Conservation (phyloP, 2,329 filamentous ascomycete genomes). For the Coniochaeta pulveracea region DNA sequence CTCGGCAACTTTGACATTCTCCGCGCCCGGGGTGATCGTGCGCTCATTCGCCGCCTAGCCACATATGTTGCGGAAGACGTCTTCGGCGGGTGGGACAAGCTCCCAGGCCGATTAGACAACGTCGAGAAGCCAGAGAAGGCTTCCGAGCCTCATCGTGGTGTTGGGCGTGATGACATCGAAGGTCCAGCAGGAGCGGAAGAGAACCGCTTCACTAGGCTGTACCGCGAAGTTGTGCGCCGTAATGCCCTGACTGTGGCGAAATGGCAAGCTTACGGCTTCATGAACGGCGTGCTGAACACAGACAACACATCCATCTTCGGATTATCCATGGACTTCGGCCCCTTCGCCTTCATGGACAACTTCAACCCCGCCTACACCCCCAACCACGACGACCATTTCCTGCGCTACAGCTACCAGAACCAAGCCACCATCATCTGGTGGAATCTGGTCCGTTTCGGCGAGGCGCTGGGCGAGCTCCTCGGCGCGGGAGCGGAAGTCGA, state of each 20-base stretch:
- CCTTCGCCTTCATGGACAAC: slow-evolving; percentile 95
- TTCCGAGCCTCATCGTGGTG: slow-evolving; percentile 28
- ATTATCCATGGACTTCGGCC: slow-evolving; percentile 86
- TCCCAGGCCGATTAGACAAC: slow-evolving; percentile 51
- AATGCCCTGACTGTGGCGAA: slow-evolving; percentile 83
- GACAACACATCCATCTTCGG: slow-evolving; percentile 92
- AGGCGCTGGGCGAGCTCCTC: slow-evolving; percentile 78
- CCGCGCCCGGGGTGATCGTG: slow-evolving; percentile 67
- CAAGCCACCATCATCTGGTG: slow-evolving; percentile 97
- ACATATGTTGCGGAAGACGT: slow-evolving; percentile 83
- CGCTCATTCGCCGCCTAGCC: slow-evolving; percentile 60
- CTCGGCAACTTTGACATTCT: slow-evolving; percentile 96
- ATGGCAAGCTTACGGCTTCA: slow-evolving; percentile 99
- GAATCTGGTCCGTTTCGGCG: slow-evolving; percentile 88
- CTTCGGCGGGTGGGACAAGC: slow-evolving; percentile 74
- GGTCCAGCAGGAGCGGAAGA: slow-evolving; percentile 58
- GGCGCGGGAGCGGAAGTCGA: slow-evolving; percentile 68
- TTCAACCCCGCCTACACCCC: slow-evolving; percentile 93
- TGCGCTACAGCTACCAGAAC: slow-evolving; percentile 86
- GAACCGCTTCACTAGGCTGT: slow-evolving; percentile 80
- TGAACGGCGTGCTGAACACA: slow-evolving; percentile 95
- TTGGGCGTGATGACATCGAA: slow-evolving; percentile 49
- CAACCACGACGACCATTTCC: slow-evolving; percentile 84
- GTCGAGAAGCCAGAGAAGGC: slow-evolving; percentile 36
- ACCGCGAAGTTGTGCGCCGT: slow-evolving; percentile 73